A percentile compares a stretch with the other conserved stretches of the same genome.
Evolutionary conservation across 257 asterid genomes (phyloP).

Genomic region (Solanum pennellii): DNA sequence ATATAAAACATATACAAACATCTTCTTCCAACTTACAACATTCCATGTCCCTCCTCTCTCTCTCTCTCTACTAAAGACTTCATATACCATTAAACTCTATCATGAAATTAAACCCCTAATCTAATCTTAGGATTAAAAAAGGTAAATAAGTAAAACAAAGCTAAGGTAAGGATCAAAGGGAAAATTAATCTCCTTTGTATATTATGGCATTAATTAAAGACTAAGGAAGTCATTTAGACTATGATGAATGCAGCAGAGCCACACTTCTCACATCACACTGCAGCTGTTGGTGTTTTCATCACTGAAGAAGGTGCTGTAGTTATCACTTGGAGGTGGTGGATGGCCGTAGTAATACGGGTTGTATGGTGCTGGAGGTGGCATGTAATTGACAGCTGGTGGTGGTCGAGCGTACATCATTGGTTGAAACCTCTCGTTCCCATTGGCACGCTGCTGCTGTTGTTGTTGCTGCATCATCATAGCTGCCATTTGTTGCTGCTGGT

Average conservation of each 20-base stretch:
- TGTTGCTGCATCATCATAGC: slow-evolving; percentile 56
- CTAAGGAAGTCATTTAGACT: not conserved
- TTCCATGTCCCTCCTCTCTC: not conserved
- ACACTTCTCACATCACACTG: slow-evolving; percentile 10
- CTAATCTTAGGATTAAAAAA: slow-evolving; percentile 6
- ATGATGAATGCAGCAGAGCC: not conserved
- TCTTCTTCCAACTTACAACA: not conserved
- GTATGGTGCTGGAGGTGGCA: slow-evolving; percentile 55
- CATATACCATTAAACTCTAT: not conserved
- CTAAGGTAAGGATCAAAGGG: not conserved
- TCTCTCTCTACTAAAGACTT: not conserved
- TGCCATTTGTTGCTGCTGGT: slow-evolving; percentile 68
- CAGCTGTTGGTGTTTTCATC: slow-evolving; percentile 22
- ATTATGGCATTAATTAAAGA: not conserved
- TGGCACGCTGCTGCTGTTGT: slow-evolving; percentile 33
- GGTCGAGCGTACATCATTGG: slow-evolving; percentile 99
- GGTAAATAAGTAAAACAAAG: not conserved
- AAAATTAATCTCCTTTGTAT: slow-evolving; percentile 3
- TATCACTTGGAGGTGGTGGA: slow-evolving; percentile 6
- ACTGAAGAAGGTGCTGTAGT: slow-evolving; percentile 6
- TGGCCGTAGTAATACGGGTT: slow-evolving; percentile 14
- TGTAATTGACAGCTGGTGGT: slow-evolving; percentile 78
- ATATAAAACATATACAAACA: slow-evolving; percentile 8
- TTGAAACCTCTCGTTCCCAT: slow-evolving; percentile 89
- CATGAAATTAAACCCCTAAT: not conserved